Conservation (phyloP, 192 early-diverging fungal species). For the Phycomyces nitens region DNA sequence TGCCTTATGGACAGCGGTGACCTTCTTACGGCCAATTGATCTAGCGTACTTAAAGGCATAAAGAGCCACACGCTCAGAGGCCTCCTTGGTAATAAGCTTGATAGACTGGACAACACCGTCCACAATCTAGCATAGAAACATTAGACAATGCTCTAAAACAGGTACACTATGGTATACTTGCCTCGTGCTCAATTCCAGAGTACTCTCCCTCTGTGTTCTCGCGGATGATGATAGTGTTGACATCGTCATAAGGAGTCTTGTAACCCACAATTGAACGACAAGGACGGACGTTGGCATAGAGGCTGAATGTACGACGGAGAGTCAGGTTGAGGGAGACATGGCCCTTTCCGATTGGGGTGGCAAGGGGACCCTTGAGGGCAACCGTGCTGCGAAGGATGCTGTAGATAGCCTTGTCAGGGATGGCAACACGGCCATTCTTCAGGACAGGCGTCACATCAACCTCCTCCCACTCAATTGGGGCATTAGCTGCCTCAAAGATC, state of each 20-base stretch:
- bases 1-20: slow-evolving; percentile 99
- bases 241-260: slow-evolving; percentile 92
- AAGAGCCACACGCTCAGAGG: slow-evolving; percentile 82
- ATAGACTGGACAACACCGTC: slow-evolving; percentile 97
- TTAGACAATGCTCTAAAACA: too few species aligned
- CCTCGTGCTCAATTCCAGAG: slow-evolving; percentile 94
- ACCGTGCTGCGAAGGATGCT: slow-evolving; percentile 94
- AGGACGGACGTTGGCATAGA: slow-evolving; percentile 97
- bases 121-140: slow-evolving; percentile 58
- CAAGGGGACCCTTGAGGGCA: slow-evolving; percentile 94
- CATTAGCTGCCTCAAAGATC: slow-evolving; percentile 86
- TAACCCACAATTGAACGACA: slow-evolving; percentile 94
- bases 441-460: slow-evolving; percentile 91
- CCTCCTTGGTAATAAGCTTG: slow-evolving; percentile 95
- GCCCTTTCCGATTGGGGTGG: slow-evolving; percentile 96
- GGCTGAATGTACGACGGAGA: slow-evolving; percentile 89
- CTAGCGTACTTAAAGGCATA: slow-evolving; percentile 95
- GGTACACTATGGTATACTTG: too few species aligned
- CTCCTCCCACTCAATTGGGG: slow-evolving; percentile 94
- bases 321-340: slow-evolving; percentile 92
- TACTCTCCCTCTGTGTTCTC: slow-evolving; percentile 99
- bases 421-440: slow-evolving; percentile 87
- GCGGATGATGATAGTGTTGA: slow-evolving; percentile 95
- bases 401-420: slow-evolving; percentile 84
- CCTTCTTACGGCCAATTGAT: slow-evolving; percentile 81